Evolutionary conservation across 2,329 filamentous ascomycete species (phyloP).

Genomic region (Claviceps paspali): DNA sequence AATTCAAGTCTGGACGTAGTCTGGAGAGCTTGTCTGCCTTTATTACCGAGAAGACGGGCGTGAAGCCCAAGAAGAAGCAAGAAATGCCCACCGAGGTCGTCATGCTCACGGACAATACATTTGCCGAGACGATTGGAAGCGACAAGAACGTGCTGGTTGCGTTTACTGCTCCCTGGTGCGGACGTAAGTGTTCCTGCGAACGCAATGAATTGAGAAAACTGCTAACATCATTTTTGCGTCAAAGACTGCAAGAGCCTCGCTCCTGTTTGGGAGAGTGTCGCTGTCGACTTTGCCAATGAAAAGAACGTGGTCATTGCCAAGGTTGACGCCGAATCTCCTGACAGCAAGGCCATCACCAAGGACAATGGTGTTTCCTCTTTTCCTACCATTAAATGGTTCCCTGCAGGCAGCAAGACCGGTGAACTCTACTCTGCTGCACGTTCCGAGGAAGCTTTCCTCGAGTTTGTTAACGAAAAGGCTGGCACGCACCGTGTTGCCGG

Average conservation of each 20-base stretch:
- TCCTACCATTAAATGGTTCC: conserved; percentile 97
- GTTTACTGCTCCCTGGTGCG: conserved; percentile 97
- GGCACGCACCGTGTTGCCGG: conserved; percentile 74
- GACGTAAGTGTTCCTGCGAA: conserved; percentile 52
- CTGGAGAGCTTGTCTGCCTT: conserved; percentile 71
- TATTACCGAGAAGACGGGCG: conserved; percentile 72
- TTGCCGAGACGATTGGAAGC: conserved; percentile 61
- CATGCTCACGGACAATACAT: conserved; percentile 66
- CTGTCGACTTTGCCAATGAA: conserved; percentile 66
- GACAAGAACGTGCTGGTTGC: conserved; percentile 88
- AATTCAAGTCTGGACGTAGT: conserved; percentile 79
- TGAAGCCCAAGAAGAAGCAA: conserved; percentile 64
- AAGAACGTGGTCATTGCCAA: conserved; percentile 75
- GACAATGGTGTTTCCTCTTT: conserved; percentile 71
- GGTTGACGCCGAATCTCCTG: conserved; percentile 81
- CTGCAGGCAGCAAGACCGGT: conserved; percentile 61
- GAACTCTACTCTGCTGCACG: conserved; percentile 63
- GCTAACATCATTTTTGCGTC: not conserved
- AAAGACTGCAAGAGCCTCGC: conserved; percentile 93
- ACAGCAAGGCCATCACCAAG: conserved; percentile 62
- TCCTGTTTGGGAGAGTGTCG: conserved; percentile 78
- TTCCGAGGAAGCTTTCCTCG: conserved; percentile 57
- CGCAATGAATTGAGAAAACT: not conserved
- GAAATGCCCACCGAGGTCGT: conserved; percentile 60
- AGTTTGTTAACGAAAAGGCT: conserved; percentile 76